These are phyloP conservation scores for Pseudozyma sp. DNA, from an alignment of 1,284 basidiomycete species.

Conservation along the genomic window DNA sequence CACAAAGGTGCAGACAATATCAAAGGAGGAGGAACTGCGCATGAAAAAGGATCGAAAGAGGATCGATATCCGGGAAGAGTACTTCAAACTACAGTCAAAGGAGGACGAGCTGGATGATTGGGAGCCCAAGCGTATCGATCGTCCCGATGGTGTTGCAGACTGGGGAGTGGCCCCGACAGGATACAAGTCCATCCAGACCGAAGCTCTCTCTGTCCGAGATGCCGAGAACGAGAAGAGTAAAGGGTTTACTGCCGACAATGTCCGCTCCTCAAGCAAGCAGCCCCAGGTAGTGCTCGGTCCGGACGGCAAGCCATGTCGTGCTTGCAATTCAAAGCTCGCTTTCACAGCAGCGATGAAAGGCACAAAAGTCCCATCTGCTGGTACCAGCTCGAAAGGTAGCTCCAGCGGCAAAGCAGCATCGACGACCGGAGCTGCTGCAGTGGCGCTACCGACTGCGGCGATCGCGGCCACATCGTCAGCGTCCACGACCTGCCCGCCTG, in stretches of 20 bases:
- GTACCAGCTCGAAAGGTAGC: neutral
- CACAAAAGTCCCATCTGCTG: slow-evolving; percentile 7
- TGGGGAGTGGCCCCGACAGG: slow-evolving; percentile 80
- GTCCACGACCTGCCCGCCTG: slow-evolving; percentile 54
- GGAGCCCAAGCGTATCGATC: slow-evolving; percentile 85
- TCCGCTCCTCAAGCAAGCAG: slow-evolving; percentile 21
- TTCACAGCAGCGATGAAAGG: slow-evolving; percentile 63
- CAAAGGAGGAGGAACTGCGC: slow-evolving; percentile 84
- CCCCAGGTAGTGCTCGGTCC: slow-evolving; percentile 59
- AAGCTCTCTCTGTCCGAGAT: slow-evolving; percentile 69
- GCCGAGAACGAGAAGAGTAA: slow-evolving; percentile 22
- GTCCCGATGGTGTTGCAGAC: slow-evolving; percentile 85
- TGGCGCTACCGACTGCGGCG: slow-evolving; percentile 9
- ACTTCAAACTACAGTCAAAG: slow-evolving; percentile 76
- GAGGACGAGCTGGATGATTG: slow-evolving; percentile 81
- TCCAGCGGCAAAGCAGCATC: neutral
- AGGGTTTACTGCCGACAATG: slow-evolving; percentile 25
- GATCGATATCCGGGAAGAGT: slow-evolving; percentile 93
- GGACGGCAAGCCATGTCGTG: slow-evolving; percentile 67
- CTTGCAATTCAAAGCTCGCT: slow-evolving; percentile 64
- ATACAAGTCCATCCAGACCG: slow-evolving; percentile 28
- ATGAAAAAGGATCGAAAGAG: slow-evolving; percentile 83
- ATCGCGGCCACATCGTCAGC: slow-evolving; percentile 7
- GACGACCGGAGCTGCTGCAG: slow-evolving; percentile 5
- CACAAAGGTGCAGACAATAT: slow-evolving; percentile 80